Base-by-base conservation (phyloP, 768 basidiomycete species). In the Daedaleopsis nitida region DNA sequence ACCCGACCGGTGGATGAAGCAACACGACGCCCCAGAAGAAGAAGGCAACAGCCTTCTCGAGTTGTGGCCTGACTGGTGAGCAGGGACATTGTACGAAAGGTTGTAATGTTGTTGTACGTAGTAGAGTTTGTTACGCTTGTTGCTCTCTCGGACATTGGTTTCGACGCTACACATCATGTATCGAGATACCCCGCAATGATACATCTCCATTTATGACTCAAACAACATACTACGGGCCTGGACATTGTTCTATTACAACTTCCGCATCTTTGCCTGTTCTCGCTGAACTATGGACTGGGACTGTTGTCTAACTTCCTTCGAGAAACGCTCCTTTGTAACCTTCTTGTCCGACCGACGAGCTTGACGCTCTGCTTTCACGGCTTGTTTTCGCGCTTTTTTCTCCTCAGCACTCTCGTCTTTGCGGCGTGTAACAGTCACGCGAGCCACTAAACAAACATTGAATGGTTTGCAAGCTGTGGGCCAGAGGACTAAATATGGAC, bases 1-100 rank as follows among this genome's bases (percentile, higher is more conserved):
- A 48, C 92, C 92, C 11, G 92, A 94, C 73, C 84, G 93, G 52
- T 94, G 92, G 92, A 91, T 92, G 89, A 94, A 94, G 72, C 88
- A 88, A 61, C 84, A 81, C 57, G 91, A 94, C 66, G 80, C 82
- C 0, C 85, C 91, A 1, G 91, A 93, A 70, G 91, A 92, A 68
- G 91, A 92, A 57, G 76, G 76, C 56, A 76, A 76, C 43, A 71
- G 65, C 47, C 63, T 77, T 17, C 62, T 76, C 19, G 74, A 78
- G 27, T 63, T 78, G 16, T 77, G 76, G 77, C 75, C 75, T 42
- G 77, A 77, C 54, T 77, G 76, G 75, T 78, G 65, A 72, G 52
- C 42, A 14, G 23, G 50, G 44, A 49, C 34, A 32, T 8, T 35
- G n/a, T 62, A 48, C 37, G n/a, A 55, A 35, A 32, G 43, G 39